Percentiles rank a stretch among this genome's conserved stretches.
phyloP scores from a whole-genome alignment of 2,329 filamentous ascomycete species.

The Pseudogymnoascus sp. region DNA sequence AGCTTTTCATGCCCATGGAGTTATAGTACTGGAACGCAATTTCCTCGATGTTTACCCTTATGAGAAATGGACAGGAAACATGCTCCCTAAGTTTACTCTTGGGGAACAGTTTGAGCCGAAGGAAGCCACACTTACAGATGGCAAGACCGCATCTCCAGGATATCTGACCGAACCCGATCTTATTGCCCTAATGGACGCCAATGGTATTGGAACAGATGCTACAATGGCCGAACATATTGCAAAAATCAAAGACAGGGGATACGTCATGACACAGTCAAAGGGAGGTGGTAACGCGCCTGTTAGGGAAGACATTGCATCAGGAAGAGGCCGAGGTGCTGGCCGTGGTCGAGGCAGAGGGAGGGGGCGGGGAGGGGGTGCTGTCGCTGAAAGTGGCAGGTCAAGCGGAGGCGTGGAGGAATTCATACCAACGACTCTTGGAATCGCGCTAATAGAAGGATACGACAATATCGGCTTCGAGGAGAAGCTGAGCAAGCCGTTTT shows the following conservation, averaged over 20 bases:
- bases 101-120: conserved; percentile 82
- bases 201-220: conserved; percentile 95
- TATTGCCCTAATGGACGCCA: conserved; percentile 95
- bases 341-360: conserved; percentile 20
- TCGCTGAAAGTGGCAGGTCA: conserved; percentile 35
- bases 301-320: conserved; percentile 32
- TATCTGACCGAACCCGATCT: conserved; percentile 94
- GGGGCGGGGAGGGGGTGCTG: conserved; percentile 34
- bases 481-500: conserved; percentile 88
- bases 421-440: conserved; percentile 83
- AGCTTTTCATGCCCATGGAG: conserved; percentile 71
- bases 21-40: conserved; percentile 81
- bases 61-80: conserved; percentile 89
- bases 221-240: conserved; percentile 99
- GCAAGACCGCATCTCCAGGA: conserved; percentile 76
- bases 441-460: conserved; percentile 89
- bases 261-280: conserved; percentile 62
- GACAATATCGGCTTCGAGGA: conserved; percentile 90
- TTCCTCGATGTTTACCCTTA: conserved; percentile 95
- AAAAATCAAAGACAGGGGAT: conserved; percentile 86
- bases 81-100: conserved; percentile 70
- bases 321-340: conserved; percentile 31
- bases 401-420: conserved; percentile 67
- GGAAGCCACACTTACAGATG: conserved; percentile 82
- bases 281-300: conserved; percentile 30